Conservation (phyloP, 2,329 filamentous ascomycete genomes). For the Boeremia exigua region DNA sequence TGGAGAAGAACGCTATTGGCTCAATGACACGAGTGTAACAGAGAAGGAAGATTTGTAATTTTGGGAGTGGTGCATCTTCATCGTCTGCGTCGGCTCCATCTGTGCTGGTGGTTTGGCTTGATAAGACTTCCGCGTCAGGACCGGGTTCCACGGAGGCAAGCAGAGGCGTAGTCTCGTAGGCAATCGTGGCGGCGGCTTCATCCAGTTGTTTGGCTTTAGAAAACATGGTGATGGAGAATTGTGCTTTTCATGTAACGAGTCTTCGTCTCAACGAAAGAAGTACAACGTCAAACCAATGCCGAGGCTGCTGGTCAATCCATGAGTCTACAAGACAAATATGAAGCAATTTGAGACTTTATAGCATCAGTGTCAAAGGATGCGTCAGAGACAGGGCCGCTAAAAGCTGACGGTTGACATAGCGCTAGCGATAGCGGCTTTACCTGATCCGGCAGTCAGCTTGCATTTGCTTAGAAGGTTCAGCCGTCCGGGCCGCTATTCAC, state of each 20-base stretch:
- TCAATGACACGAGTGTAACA: constrained; percentile 77
- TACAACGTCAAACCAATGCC: not conserved
- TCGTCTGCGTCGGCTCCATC: constrained; percentile 21
- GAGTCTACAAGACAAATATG: not conserved
- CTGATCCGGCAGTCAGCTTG: constrained; percentile 3
- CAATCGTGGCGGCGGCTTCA: not conserved
- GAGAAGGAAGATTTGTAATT: constrained; percentile 69
- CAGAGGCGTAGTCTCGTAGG: constrained; percentile 40
- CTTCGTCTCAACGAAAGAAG: no score
- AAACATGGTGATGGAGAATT: not conserved
- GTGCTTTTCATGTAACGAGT: not conserved
- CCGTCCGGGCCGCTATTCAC: not conserved
- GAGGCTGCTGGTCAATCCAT: not conserved
- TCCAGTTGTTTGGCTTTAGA: not conserved
- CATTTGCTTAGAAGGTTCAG: not conserved
- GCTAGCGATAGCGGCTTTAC: constrained; percentile 11
- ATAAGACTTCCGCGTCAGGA: constrained; percentile 23
- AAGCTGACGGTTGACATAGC: not conserved
- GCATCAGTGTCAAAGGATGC: constrained; percentile 1
- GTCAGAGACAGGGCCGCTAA: not conserved
- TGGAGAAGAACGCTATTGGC: constrained; percentile 81
- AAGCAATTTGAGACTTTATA: not conserved
- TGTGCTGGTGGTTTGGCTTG: constrained; percentile 1
- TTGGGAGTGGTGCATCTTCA: constrained; percentile 36
- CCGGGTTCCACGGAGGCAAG: constrained; percentile 26